phyloP scores from a whole-genome alignment of 371 early-diverging fungal genomes.

The Phascolomyces articulosus region DNA sequence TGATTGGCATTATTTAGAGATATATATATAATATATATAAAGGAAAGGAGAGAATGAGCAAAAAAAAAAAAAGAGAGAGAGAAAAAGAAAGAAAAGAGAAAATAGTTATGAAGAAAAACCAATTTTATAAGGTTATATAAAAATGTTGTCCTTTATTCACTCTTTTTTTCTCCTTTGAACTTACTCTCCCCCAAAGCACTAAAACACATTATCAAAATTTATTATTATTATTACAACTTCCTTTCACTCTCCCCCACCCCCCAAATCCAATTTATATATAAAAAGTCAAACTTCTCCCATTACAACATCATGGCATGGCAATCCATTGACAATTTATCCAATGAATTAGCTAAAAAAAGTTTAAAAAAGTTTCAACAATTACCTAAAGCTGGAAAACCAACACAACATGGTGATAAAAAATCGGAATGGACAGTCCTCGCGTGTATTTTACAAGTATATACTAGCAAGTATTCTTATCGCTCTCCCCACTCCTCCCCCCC shows the following conservation, averaged over 20 bases:
- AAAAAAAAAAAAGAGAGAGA: too few species aligned
- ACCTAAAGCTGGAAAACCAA: constrained; percentile 77
- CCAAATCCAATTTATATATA: not conserved
- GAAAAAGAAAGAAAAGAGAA: too few species aligned
- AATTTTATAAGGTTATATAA: too few species aligned
- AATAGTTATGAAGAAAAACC: too few species aligned
- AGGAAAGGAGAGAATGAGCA: too few species aligned
- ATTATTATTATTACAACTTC: too few species aligned
- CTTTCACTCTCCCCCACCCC: not conserved
- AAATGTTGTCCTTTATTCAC: too few species aligned
- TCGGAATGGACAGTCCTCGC: constrained; percentile 89
- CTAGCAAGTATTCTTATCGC: constrained; percentile 11
- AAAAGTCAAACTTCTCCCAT: too few species aligned
- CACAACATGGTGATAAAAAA: constrained; percentile 35
- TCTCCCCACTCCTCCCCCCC: not conserved
- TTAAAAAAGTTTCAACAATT: constrained; percentile 45
- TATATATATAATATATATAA: too few species aligned
- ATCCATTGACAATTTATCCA: constrained; percentile 28
- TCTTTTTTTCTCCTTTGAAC: too few species aligned
- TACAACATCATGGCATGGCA: constrained; percentile 17
- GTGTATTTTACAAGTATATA: constrained; percentile 61
- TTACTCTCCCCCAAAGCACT: too few species aligned
- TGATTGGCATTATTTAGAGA: not conserved
- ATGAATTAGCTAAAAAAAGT: constrained; percentile 31
- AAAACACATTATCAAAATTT: too few species aligned